These are phyloP conservation scores for Lantana camara DNA, from an alignment of 257 asterid species.

Conservation along the genomic window DNA sequence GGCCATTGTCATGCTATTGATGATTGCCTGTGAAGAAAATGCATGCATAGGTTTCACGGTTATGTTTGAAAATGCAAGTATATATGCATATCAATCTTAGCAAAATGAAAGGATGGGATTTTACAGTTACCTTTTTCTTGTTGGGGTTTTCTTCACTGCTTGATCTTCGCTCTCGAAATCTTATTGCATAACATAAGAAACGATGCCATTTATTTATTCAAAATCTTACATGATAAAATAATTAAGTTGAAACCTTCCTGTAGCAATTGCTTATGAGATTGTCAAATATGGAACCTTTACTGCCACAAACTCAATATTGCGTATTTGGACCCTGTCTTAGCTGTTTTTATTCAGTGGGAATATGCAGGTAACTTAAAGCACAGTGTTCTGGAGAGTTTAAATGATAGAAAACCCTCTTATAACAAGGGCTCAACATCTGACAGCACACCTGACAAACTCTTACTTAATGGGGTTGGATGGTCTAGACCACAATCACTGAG, in stretches of 20 bases:
- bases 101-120: conserved; percentile 8
- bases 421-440: conserved; percentile 56
- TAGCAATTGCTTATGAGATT: conserved; percentile 11
- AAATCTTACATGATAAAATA: neutral
- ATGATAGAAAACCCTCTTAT: conserved; percentile 48
- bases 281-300: conserved; percentile 20
- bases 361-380: conserved; percentile 63
- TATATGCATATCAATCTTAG: neutral
- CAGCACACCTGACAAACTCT: conserved; percentile 57
- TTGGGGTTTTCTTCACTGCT: conserved; percentile 18
- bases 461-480: conserved; percentile 86
- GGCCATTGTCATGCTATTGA: neutral
- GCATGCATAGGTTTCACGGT: conserved; percentile 9
- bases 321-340: conserved; percentile 30
- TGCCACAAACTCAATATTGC: conserved; percentile 20
- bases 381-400: conserved; percentile 51
- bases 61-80: conserved; percentile 6
- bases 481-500: conserved; percentile 84
- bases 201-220: conserved; percentile 17
- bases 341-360: conserved; percentile 78
- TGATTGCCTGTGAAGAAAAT: conserved; percentile 7
- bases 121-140: conserved; percentile 17
- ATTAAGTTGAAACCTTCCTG: conserved; percentile 8
- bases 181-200: conserved; percentile 10
- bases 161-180: conserved; percentile 10